Evolutionary conservation across 306 rosid species (phyloP), one percentile per base, ranked within the genome.

Genomic region (Lotus japonicus): DNA sequence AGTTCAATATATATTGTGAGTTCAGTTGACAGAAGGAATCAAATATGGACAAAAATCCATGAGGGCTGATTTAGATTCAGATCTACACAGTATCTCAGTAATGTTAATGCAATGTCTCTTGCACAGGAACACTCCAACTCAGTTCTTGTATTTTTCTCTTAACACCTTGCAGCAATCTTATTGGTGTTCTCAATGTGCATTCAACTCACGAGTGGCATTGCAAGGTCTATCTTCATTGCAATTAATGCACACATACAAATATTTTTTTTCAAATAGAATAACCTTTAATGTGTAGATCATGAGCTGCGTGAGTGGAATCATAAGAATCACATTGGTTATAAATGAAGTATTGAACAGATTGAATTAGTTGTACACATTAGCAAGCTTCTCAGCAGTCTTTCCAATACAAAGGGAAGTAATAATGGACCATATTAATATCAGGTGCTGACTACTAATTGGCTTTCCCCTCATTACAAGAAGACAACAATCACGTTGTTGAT

Each of bases 51-150:
- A 65, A 63, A 58, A 73, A 77, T 70, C 68, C 77, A 64, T 36
- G 58, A 73, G 51, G 64, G 31, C 60, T 70, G 78, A 78, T 78
- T 26, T 50, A 68, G 83, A 77, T 77, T 74, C 68, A 66, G 80
- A 82, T 77, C 81, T 56, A 18, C 31, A 16, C 33, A 58, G 19
- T 11, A 61, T 70, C 71, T 58, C 75, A 77, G 68, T 51, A 17
- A 16, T 73, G 71, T 74, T 44, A 69, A 68, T 57, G 61, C 75
- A 51, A 4, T 64, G 83, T 74, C 75, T 70, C 83, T 61, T 60
- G 8, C 71, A 36, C 16, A 28, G 72, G 68, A 74, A 70, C 83
- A 68, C 42, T 31, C 33, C 83, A 77, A 78, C 85, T 77, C 62
- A 69, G 43, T 48, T 53, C 66, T 70, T 51, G 21, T 35, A 39